A percentile compares a stretch with the other conserved stretches of the same genome.
Evolutionary conservation across 805 yeast species (phyloP).

Genomic region (Starmerella powellii): DNA sequence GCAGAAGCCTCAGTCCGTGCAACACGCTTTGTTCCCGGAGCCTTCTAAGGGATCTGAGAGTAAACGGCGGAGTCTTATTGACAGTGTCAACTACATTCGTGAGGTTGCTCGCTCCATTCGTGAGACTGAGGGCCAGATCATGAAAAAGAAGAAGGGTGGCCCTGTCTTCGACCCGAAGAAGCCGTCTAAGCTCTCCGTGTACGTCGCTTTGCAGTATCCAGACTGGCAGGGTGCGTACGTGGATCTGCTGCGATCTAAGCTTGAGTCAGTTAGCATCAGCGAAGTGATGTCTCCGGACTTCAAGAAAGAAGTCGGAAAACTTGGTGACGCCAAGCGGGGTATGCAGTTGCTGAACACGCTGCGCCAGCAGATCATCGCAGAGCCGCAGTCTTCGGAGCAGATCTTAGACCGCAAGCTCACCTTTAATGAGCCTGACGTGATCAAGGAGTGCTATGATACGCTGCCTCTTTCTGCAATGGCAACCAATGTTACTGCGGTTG

Average conservation of each 20-base stretch:
- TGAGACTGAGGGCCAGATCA: slow-evolving; percentile 78
- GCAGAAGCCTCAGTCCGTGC: slow-evolving; percentile 53
- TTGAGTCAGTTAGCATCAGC: slow-evolving; percentile 31
- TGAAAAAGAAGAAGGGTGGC: slow-evolving; percentile 67
- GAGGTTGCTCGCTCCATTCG: slow-evolving; percentile 69
- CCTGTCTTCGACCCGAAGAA: slow-evolving; percentile 60
- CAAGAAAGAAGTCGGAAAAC: slow-evolving; percentile 31
- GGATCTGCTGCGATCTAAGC: slow-evolving; percentile 65
- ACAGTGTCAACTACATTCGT: slow-evolving; percentile 71
- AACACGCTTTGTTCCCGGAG: slow-evolving; percentile 69
- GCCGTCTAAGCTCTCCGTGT: slow-evolving; percentile 63
- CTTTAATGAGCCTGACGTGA: slow-evolving; percentile 60
- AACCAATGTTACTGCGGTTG: slow-evolving; percentile 42
- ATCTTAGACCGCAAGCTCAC: slow-evolving; percentile 84
- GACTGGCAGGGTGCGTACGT: slow-evolving; percentile 80
- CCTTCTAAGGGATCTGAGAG: slow-evolving; percentile 33
- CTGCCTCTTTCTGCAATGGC: slow-evolving; percentile 55
- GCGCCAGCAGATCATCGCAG: slow-evolving; percentile 57
- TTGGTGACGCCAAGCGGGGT: slow-evolving; percentile 83
- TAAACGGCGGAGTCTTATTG: slow-evolving; percentile 46
- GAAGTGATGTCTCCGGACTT: slow-evolving; percentile 29
- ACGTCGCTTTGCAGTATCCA: slow-evolving; percentile 71
- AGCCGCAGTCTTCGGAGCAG: slow-evolving; percentile 42
- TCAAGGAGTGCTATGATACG: slow-evolving; percentile 44
- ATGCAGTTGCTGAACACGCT: slow-evolving; percentile 90